Conservation (phyloP, 768 basidiomycete genomes). For the Phaffia tasmanica region DNA sequence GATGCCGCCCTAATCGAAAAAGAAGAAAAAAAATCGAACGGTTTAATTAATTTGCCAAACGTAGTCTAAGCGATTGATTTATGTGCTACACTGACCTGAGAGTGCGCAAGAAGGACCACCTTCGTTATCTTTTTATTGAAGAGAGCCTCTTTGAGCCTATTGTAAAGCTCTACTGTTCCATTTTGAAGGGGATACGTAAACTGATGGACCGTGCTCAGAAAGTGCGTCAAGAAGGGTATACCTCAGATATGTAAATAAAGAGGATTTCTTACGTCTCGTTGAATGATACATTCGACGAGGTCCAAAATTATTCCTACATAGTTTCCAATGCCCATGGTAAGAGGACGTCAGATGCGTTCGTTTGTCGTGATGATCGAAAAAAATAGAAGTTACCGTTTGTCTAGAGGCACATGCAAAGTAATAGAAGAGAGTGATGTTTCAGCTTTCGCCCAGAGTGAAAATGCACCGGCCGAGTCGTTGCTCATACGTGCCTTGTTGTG, state of each 20-base stretch:
- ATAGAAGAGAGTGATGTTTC: no score
- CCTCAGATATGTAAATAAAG: not conserved
- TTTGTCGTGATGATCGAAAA: no score
- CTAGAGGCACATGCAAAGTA: no score
- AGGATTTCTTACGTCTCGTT: slow-evolving; percentile 30
- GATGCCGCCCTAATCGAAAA: slow-evolving; percentile 30
- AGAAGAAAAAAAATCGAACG: not conserved
- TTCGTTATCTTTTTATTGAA: slow-evolving; percentile 26
- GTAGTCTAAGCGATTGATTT: no score
- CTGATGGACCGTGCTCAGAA: not conserved
- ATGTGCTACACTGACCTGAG: slow-evolving; percentile 11
- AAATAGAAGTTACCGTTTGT: no score
- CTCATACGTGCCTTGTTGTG: slow-evolving; percentile 32
- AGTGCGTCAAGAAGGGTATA: not conserved
- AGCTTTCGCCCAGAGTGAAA: no score
- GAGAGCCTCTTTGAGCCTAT: slow-evolving; percentile 26
- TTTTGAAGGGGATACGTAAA: not conserved
- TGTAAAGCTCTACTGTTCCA: not conserved
- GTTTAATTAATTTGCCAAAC: no score
- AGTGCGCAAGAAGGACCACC: slow-evolving; percentile 33
- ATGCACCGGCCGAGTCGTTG: no score
- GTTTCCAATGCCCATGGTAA: no score
- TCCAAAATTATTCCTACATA: slow-evolving; percentile 33
- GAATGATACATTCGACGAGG: slow-evolving; percentile 31
- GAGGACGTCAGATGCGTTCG: no score